phyloP scores from a whole-genome alignment of 1,284 basidiomycete species.

The Heterobasidion irregulare region DNA sequence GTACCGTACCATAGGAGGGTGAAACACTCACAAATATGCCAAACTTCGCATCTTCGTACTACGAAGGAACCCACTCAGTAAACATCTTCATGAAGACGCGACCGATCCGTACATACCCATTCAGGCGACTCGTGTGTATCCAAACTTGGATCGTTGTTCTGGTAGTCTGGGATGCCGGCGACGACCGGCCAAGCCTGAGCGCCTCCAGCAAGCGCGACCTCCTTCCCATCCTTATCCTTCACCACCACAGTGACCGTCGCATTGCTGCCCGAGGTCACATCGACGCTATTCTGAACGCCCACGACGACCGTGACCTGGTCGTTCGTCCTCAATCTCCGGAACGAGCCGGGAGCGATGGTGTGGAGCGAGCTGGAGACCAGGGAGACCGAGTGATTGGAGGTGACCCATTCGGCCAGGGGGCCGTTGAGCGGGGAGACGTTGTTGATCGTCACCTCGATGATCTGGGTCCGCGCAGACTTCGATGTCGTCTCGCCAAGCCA shows the following conservation, averaged over 20 bases:
- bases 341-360: conserved; percentile 16
- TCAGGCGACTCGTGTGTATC: conserved; percentile 39
- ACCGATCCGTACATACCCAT: conserved; percentile 32
- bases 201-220: conserved; percentile 24
- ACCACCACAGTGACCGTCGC: conserved; percentile 23
- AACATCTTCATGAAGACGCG: neutral
- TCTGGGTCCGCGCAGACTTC: conserved; percentile 12
- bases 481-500: conserved; percentile 7
- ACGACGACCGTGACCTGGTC: conserved; percentile 20
- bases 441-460: conserved; percentile 18
- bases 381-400: conserved; percentile 8
- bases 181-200: conserved; percentile 21
- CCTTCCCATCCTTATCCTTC: conserved; percentile 21
- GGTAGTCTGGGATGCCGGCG: conserved; percentile 31
- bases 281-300: conserved; percentile 13
- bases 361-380: conserved; percentile 12
- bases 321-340: conserved; percentile 17
- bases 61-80: neutral
- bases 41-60: conserved; percentile 44
- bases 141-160: conserved; percentile 27
- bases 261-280: conserved; percentile 7
- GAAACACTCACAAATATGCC: conserved; percentile 43
- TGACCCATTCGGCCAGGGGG: conserved; percentile 12
- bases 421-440: conserved; percentile 15
- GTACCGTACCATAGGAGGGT: neutral